Evolutionary conservation across 2,329 filamentous ascomycete species (phyloP).

Genomic region (Sporothrix luriei): DNA sequence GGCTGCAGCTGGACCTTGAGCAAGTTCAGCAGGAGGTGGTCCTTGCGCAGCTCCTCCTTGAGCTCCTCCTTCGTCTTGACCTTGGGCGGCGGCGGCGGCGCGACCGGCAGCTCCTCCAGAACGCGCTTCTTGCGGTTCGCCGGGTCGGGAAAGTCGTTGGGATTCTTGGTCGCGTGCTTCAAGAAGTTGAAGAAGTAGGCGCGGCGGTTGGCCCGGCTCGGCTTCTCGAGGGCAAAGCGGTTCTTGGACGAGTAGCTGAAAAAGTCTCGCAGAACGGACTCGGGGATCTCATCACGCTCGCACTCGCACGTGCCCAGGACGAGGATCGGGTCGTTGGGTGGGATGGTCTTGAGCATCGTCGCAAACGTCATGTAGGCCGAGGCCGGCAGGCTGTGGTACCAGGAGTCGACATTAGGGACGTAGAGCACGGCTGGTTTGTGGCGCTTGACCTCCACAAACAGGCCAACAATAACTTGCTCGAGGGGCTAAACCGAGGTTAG

Average conservation of each 20-base stretch:
- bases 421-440: slow-evolving; percentile 97
- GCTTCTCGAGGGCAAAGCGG: slow-evolving; percentile 68
- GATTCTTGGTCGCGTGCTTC: slow-evolving; percentile 77
- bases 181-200: slow-evolving; percentile 79
- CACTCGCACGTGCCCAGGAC: slow-evolving; percentile 82
- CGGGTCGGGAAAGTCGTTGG: slow-evolving; percentile 83
- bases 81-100: slow-evolving; percentile 69
- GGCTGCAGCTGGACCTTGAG: slow-evolving; percentile 89
- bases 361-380: slow-evolving; percentile 80
- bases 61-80: slow-evolving; percentile 75
- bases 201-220: slow-evolving; percentile 63
- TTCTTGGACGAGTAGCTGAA: slow-evolving; percentile 87
- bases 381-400: slow-evolving; percentile 67
- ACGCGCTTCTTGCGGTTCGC: slow-evolving; percentile 83
- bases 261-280: slow-evolving; percentile 69
- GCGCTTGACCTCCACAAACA: slow-evolving; percentile 89
- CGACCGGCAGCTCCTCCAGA: slow-evolving; percentile 74
- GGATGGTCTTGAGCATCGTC: slow-evolving; percentile 76
- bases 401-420: slow-evolving; percentile 85
- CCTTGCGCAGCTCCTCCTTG: slow-evolving; percentile 76
- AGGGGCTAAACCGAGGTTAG: slow-evolving; percentile 55
- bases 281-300: slow-evolving; percentile 62
- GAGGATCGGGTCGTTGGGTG: slow-evolving; percentile 88
- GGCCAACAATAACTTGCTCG: slow-evolving; percentile 85
- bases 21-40: slow-evolving; percentile 80